Evolutionary conservation across 192 early-diverging fungal genomes (phyloP).

Genomic region (Phycomyces blakesleeanus): DNA sequence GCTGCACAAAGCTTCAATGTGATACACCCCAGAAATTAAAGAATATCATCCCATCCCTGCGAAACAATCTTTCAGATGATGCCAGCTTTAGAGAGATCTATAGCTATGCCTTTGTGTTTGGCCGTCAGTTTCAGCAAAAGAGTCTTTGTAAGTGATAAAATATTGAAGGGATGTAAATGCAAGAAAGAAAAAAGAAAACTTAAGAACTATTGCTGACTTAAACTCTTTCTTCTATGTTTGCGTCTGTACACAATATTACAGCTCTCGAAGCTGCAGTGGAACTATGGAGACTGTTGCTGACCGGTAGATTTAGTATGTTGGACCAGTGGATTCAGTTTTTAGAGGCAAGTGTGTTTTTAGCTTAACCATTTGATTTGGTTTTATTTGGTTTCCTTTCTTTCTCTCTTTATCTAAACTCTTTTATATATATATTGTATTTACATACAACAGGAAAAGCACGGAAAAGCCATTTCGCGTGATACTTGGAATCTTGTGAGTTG

Average conservation of each 20-base stretch:
- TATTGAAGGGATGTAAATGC: not conserved
- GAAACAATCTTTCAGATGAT: conserved; percentile 53
- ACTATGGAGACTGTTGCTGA: conserved; percentile 69
- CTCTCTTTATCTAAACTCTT: no score
- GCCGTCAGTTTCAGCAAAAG: conserved; percentile 64
- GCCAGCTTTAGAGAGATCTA: conserved; percentile 66
- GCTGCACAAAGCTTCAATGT: conserved; percentile 64
- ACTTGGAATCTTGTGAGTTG: conserved; percentile 74
- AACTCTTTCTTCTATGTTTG: not conserved
- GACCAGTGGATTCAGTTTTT: conserved; percentile 71
- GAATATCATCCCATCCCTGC: conserved; percentile 43
- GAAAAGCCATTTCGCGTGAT: conserved; percentile 75
- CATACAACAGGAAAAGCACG: conserved; percentile 67
- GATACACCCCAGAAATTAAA: conserved; percentile 69
- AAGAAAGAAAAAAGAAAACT: no score
- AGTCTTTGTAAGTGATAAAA: conserved; percentile 53
- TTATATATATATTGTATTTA: no score
- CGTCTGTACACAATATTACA: conserved; percentile 17
- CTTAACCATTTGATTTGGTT: not conserved
- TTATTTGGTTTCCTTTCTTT: no score
- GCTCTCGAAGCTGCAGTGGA: conserved; percentile 72
- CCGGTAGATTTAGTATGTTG: conserved; percentile 55
- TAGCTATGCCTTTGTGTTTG: conserved; percentile 75
- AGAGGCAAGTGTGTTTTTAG: conserved; percentile 28
- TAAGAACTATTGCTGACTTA: no score